phyloP scores from a whole-genome alignment of 2,329 filamentous ascomycete genomes.

The Dissoconium aciculare region DNA sequence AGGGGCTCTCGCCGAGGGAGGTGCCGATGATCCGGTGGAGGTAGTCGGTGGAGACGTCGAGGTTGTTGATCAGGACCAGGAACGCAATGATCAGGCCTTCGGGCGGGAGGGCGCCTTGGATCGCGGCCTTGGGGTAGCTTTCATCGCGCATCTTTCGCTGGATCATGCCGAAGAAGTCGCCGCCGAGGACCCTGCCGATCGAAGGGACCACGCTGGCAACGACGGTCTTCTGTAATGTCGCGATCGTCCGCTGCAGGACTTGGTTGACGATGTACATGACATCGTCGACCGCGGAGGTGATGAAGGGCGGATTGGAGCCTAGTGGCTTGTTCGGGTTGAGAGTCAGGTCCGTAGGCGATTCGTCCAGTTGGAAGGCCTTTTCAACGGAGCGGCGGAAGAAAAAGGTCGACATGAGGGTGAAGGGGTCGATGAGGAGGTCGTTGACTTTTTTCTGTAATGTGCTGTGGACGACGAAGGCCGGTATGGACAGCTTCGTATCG shows the following conservation, averaged over 20 bases:
- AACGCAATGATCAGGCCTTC: slow-evolving; percentile 83
- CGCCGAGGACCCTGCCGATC: slow-evolving; percentile 63
- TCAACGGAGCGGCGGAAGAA: slow-evolving; percentile 94
- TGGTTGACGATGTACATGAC: slow-evolving; percentile 99
- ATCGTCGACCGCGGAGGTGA: slow-evolving; percentile 90
- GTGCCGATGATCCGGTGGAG: slow-evolving; percentile 68
- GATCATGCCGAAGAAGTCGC: slow-evolving; percentile 92
- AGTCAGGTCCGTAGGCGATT: slow-evolving; percentile 64
- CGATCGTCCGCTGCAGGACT: slow-evolving; percentile 70
- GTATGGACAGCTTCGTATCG: slow-evolving; percentile 41
- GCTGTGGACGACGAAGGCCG: slow-evolving; percentile 62
- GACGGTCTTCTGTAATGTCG: slow-evolving; percentile 69
- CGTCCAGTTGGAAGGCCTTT: slow-evolving; percentile 93
- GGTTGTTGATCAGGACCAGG: slow-evolving; percentile 85
- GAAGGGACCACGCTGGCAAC: slow-evolving; percentile 65
- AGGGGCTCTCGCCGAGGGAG: slow-evolving; percentile 36
- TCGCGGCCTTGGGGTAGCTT: slow-evolving; percentile 65
- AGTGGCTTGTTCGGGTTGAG: slow-evolving; percentile 59
- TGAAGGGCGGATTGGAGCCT: slow-evolving; percentile 68
- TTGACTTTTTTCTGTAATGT: slow-evolving; percentile 66
- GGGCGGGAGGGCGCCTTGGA: slow-evolving; percentile 68
- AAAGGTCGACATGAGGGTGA: slow-evolving; percentile 86
- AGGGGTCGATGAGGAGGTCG: slow-evolving; percentile 59
- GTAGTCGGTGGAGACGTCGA: slow-evolving; percentile 86
- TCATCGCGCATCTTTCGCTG: slow-evolving; percentile 97